Evolutionary conservation across 768 basidiomycete genomes (phyloP).

Genomic region (Tricholoma terreum): DNA sequence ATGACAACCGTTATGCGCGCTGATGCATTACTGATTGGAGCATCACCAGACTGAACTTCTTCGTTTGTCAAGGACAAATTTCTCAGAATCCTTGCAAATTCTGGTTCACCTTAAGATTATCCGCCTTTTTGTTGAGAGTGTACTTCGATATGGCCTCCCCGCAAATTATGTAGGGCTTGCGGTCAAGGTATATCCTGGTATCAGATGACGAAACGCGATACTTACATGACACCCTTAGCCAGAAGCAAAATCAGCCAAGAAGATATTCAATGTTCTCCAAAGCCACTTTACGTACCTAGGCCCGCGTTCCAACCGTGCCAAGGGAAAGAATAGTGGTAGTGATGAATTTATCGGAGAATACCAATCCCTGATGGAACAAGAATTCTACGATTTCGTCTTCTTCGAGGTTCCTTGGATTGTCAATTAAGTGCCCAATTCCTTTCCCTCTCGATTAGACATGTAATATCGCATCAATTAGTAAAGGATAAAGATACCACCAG

Average conservation of each 20-base stretch:
- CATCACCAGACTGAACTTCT: conserved; percentile 78
- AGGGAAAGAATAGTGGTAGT: conserved; percentile 36
- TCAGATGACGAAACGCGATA: not conserved
- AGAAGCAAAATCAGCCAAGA: conserved; percentile 80
- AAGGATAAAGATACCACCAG: conserved; percentile 60
- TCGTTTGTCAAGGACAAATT: conserved; percentile 88
- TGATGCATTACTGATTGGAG: conserved; percentile 1
- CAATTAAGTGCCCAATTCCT: conserved; percentile 36
- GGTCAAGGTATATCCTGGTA: conserved; percentile 56
- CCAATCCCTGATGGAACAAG: conserved; percentile 89
- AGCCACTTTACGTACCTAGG: conserved; percentile 78
- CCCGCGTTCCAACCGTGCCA: conserved; percentile 58
- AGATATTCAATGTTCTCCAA: conserved; percentile 69
- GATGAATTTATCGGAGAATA: conserved; percentile 90
- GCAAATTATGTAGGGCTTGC: conserved; percentile 83
- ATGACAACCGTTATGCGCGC: conserved; percentile 23
- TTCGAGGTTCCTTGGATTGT: conserved; percentile 93
- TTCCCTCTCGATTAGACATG: conserved; percentile 19
- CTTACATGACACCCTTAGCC: conserved; percentile 50
- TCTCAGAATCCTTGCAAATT: conserved; percentile 94
- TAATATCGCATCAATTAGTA: conserved; percentile 48
- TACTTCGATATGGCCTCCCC: conserved; percentile 92
- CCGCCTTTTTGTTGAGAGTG: conserved; percentile 91
- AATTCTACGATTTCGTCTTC: conserved; percentile 92
- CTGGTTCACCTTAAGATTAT: conserved; percentile 91